Conservation (phyloP, 2,329 filamentous ascomycete genomes). For the Daldinia sp. region DNA sequence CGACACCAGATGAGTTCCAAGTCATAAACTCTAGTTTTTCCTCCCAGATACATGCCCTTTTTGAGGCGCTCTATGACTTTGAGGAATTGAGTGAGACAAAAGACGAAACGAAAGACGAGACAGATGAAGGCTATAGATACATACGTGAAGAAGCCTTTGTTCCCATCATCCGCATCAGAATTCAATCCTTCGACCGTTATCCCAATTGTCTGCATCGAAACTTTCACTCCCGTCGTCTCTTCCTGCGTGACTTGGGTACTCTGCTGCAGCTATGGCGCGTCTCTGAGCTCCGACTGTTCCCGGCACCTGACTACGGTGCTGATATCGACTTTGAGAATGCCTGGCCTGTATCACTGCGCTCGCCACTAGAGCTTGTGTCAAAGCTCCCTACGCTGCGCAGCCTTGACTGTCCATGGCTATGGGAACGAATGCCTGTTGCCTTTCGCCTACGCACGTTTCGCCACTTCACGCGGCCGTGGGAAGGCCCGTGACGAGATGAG, state of each 20-base stretch:
- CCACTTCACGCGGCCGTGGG: slow-evolving; percentile 35
- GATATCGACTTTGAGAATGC: slow-evolving; percentile 5
- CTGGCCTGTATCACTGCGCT: slow-evolving; percentile 13
- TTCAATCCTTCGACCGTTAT: slow-evolving; percentile 19
- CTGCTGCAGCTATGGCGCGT: slow-evolving; percentile 15
- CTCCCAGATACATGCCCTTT: slow-evolving; percentile 21
- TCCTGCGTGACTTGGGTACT: slow-evolving; percentile 10
- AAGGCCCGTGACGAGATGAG: slow-evolving; percentile 41
- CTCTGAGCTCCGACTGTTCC: slow-evolving; percentile 6
- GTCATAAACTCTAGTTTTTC: slow-evolving; percentile 21
- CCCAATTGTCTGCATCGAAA: slow-evolving; percentile 29
- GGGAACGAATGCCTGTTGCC: slow-evolving; percentile 39
- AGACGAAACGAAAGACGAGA: not conserved
- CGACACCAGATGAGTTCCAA: slow-evolving; percentile 17
- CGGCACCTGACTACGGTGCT: slow-evolving; percentile 4
- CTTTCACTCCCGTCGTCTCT: slow-evolving; percentile 34
- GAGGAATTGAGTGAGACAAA: slow-evolving; percentile 10
- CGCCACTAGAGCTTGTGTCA: slow-evolving; percentile 26
- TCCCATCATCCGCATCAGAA: not conserved
- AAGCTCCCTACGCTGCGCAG: slow-evolving; percentile 35
- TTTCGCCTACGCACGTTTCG: slow-evolving; percentile 31
- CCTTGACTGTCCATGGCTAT: slow-evolving; percentile 43
- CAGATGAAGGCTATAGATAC: not conserved
- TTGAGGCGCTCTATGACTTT: slow-evolving; percentile 18
- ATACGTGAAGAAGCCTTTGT: slow-evolving; percentile 7